Evolutionary conservation across 108 stramenopile genomes (phyloP).

Genomic region (Parmales sp.): DNA sequence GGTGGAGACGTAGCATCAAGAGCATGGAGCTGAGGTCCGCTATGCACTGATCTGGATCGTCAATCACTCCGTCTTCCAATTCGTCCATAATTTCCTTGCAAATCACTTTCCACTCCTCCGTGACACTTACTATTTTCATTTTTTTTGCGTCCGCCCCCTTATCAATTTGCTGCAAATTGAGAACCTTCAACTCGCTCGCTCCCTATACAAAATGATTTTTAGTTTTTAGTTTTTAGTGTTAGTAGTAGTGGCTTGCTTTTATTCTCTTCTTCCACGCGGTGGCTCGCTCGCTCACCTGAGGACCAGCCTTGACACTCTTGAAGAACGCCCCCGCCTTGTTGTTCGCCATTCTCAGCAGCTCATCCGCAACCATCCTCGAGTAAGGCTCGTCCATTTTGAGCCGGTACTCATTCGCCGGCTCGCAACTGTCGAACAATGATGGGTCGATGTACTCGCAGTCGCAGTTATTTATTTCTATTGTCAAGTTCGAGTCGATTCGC

Average conservation of each 20-base stretch:
- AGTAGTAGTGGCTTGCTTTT: too few species aligned
- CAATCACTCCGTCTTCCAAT: not conserved
- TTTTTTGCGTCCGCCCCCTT: too few species aligned
- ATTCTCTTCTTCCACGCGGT: too few species aligned
- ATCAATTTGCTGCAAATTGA: too few species aligned
- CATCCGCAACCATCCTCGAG: not conserved
- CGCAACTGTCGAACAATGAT: not conserved
- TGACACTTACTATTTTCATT: not conserved
- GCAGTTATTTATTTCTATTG: not conserved
- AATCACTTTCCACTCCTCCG: not conserved
- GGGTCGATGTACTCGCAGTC: conserved; percentile 9
- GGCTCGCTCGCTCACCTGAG: too few species aligned
- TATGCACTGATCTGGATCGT: not conserved
- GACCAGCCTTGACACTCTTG: conserved; percentile 7
- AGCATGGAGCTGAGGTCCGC: not conserved
- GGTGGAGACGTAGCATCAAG: not conserved
- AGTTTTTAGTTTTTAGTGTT: too few species aligned
- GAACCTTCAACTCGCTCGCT: too few species aligned
- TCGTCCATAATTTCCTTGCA: not conserved
- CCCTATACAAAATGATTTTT: too few species aligned
- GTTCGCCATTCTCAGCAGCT: not conserved
- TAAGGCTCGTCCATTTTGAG: conserved; percentile 1
- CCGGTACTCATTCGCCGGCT: not conserved
- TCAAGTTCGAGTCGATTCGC: not conserved
- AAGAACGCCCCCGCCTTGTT: not conserved